These are phyloP conservation scores for Spathaspora sp. DNA, from an alignment of 1,139 yeast species.

Conservation along the genomic window DNA sequence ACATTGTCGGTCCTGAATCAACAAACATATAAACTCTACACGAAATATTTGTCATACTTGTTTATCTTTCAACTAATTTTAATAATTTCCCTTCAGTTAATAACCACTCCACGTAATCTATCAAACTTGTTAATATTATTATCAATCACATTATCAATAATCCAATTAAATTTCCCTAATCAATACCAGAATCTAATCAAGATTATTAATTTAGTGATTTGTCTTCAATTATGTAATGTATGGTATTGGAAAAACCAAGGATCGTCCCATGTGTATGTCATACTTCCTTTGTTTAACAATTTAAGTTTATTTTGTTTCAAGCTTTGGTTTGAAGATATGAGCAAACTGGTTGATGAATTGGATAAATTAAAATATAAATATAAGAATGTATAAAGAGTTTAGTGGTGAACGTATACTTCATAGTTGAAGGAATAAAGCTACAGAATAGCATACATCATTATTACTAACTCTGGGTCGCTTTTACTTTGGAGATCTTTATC, in stretches of 20 bases:
- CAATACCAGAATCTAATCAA: slow-evolving; percentile 1
- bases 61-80: slow-evolving; percentile 6
- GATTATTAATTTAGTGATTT: slow-evolving; percentile 9
- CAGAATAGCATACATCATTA: no score
- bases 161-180: slow-evolving; percentile 4
- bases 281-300: slow-evolving; percentile 19
- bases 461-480: no score
- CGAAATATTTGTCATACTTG: slow-evolving; percentile 7
- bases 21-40: slow-evolving; percentile 6
- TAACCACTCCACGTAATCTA: background rate
- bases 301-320: slow-evolving; percentile 14
- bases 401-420: no score
- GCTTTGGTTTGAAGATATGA: slow-evolving; percentile 14
- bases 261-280: slow-evolving; percentile 5
- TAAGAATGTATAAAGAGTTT: slow-evolving; percentile 18
- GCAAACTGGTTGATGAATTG: slow-evolving; percentile 15
- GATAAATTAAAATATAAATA: slow-evolving; percentile 21
- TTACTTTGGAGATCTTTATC: no score
- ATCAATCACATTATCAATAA: slow-evolving; percentile 7
- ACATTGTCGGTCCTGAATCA: slow-evolving; percentile 11
- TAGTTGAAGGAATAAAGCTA: no score
- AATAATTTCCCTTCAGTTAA: slow-evolving; percentile 3
- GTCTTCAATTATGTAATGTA: slow-evolving; percentile 6
- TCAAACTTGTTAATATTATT: slow-evolving; percentile 3
- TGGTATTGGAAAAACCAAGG: slow-evolving; percentile 4